phyloP scores from a whole-genome alignment of 306 rosid genomes.

The Mimosa pudica region DNA sequence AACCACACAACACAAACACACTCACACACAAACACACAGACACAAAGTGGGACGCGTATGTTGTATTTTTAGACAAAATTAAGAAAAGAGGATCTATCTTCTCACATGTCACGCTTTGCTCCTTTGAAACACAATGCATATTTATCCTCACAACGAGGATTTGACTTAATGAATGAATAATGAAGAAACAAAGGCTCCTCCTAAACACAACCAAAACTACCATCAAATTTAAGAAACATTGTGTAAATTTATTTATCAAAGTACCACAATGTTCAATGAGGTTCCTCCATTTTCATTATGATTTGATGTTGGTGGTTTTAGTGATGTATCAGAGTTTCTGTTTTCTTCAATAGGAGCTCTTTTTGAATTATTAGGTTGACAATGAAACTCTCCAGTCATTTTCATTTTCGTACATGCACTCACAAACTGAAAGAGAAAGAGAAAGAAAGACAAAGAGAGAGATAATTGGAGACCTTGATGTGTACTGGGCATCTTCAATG shows the following conservation, averaged over 20 bases:
- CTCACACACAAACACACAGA: constrained; percentile 41
- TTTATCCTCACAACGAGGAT: constrained; percentile 40
- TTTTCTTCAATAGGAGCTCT: too few species aligned
- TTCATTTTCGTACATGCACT: constrained; percentile 27
- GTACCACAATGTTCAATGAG: constrained; percentile 1
- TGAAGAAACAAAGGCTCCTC: background rate
- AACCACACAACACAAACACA: constrained; percentile 24
- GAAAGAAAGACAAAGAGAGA: background rate
- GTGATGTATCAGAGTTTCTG: too few species aligned
- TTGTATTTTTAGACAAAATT: constrained; percentile 43
- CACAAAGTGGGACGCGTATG: constrained; percentile 29
- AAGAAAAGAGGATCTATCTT: constrained; percentile 42
- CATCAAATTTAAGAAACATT: background rate
- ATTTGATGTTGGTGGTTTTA: too few species aligned
- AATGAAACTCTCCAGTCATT: constrained; percentile 30
- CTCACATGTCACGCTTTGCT: constrained; percentile 50
- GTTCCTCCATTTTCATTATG: too few species aligned
- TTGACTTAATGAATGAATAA: constrained; percentile 39
- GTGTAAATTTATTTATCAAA: background rate
- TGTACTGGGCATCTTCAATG: constrained; percentile 12
- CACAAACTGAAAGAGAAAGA: constrained; percentile 8
- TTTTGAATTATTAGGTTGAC: constrained; percentile 38
- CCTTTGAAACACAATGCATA: constrained; percentile 45
- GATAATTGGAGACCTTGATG: constrained; percentile 18
- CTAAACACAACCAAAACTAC: background rate